A percentile compares a stretch with the other conserved stretches of the same genome.
Evolutionary conservation across 345 rosid genomes (phyloP).

Genomic region (Eucalyptus cloeziana): DNA sequence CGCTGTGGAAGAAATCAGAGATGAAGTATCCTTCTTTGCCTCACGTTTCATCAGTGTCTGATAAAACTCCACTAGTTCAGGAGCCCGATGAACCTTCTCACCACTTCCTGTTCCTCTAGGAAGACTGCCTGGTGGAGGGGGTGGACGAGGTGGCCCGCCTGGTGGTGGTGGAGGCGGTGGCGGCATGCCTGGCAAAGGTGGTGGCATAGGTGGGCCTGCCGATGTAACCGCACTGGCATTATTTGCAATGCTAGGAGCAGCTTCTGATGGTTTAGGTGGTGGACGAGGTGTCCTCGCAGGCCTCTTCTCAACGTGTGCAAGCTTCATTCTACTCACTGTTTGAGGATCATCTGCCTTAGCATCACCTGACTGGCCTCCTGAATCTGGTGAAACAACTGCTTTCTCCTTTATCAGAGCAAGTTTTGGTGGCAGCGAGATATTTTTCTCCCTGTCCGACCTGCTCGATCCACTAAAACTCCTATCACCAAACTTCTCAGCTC

Average conservation of each 20-base stretch:
- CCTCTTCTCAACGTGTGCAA: constrained; percentile 73
- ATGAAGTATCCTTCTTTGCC: constrained; percentile 71
- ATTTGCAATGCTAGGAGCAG: constrained; percentile 14
- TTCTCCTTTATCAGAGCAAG: constrained; percentile 80
- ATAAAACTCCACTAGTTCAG: constrained; percentile 92
- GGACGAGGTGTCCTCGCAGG: constrained; percentile 76
- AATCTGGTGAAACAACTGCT: constrained; percentile 11
- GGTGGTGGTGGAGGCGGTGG: constrained; percentile 40
- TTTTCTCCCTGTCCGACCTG: background rate
- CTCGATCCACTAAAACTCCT: background rate
- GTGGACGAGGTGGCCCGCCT: constrained; percentile 67
- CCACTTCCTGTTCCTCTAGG: constrained; percentile 66
- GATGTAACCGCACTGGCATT: constrained; percentile 11
- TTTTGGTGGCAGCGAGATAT: constrained; percentile 45
- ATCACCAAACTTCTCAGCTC: constrained; percentile 54
- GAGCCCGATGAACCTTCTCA: constrained; percentile 86
- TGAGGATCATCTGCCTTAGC: constrained; percentile 43
- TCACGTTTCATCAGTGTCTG: constrained; percentile 96
- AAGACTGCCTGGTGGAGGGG: constrained; percentile 86
- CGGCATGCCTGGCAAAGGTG: constrained; percentile 20
- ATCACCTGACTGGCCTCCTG: constrained; percentile 41
- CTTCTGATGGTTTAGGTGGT: constrained; percentile 64
- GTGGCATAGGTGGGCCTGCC: constrained; percentile 59
- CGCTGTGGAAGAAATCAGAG: constrained; percentile 55
- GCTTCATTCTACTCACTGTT: constrained; percentile 51